These are phyloP conservation scores for Mucor lusitanicus DNA, from an alignment of 371 early-diverging fungal species.

Conservation along the genomic window DNA sequence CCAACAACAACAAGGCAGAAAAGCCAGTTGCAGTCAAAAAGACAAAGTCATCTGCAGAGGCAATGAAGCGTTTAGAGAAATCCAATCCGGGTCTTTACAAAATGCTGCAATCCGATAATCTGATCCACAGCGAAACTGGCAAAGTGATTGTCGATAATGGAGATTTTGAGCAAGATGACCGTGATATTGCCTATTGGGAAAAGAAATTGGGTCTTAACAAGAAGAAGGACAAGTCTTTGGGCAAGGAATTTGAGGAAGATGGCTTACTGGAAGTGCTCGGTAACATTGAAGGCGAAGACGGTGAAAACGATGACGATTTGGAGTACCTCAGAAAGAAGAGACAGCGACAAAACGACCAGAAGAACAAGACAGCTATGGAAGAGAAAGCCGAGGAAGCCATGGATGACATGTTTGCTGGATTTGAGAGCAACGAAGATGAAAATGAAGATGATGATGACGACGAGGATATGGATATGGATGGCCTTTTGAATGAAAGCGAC, in stretches of 20 bases:
- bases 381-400: constrained; percentile 42
- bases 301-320: constrained; percentile 42
- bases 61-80: constrained; percentile 65
- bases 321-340: constrained; percentile 48
- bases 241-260: constrained; percentile 65
- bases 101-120: constrained; percentile 63
- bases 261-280: constrained; percentile 51
- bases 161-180: constrained; percentile 72
- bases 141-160: constrained; percentile 25
- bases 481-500: background rate
- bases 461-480: background rate
- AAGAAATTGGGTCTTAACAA: constrained; percentile 76
- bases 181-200: constrained; percentile 75
- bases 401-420: constrained; percentile 37
- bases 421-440: constrained; percentile 24
- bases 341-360: constrained; percentile 37
- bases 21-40: background rate
- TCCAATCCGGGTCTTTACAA: constrained; percentile 70
- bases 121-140: constrained; percentile 30
- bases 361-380: constrained; percentile 41
- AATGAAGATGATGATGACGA: constrained; percentile 11
- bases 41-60: constrained; percentile 36
- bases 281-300: constrained; percentile 20
- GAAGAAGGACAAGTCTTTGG: constrained; percentile 48
- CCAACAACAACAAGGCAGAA: constrained; percentile 1